phyloP scores from a whole-genome alignment of 75 land plant genomes.

The Picea glauca region DNA sequence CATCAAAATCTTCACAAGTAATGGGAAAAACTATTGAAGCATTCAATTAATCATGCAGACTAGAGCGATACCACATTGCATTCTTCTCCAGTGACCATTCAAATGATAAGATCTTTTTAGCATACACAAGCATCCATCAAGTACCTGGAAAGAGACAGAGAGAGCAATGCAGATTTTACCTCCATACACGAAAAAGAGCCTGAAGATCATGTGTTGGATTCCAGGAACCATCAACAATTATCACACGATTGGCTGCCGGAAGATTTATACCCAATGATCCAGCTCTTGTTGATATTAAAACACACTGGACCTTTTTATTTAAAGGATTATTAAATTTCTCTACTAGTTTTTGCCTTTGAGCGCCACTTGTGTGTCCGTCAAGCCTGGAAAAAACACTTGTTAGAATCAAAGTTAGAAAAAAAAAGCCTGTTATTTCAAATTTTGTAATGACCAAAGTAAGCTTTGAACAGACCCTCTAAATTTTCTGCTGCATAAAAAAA shows the following conservation, averaged over 20 bases:
- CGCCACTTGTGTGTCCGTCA: constrained; percentile 84
- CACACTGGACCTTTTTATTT: constrained; percentile 81
- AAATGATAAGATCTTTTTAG: not conserved
- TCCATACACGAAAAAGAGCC: constrained; percentile 97
- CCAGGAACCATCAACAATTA: constrained; percentile 99
- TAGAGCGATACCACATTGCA: not conserved
- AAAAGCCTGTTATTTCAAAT: not conserved
- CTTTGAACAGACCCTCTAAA: not conserved
- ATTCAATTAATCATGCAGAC: not conserved
- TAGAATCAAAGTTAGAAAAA: not conserved
- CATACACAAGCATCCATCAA: not conserved
- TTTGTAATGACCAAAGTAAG: not conserved
- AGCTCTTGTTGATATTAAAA: constrained; percentile 91
- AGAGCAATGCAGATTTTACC: constrained; percentile 31
- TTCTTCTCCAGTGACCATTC: not conserved
- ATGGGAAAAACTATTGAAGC: too few species aligned
- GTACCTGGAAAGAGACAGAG: not conserved
- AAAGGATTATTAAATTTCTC: constrained; percentile 81
- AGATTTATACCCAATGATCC: constrained; percentile 97
- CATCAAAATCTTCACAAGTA: too few species aligned
- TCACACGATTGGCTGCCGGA: constrained; percentile 97
- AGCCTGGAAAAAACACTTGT: constrained; percentile 45
- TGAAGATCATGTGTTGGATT: constrained; percentile 99
- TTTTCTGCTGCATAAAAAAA: not conserved
- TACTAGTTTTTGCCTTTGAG: constrained; percentile 75